Evolutionary conservation across 2,329 filamentous ascomycete genomes (phyloP).

Genomic region (Cercospora citrullina): DNA sequence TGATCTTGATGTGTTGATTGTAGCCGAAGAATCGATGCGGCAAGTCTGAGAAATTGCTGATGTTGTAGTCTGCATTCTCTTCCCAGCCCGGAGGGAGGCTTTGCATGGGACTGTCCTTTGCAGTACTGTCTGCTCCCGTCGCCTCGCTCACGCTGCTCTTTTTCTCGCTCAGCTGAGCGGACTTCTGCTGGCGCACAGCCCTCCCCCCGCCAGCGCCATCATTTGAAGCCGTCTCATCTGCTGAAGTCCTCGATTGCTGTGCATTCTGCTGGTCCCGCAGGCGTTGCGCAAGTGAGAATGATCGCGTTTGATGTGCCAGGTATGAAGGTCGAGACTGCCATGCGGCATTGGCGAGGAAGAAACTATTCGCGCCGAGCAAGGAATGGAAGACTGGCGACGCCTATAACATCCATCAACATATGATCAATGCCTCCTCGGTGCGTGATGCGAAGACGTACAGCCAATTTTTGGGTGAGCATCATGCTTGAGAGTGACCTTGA

Average conservation of each 20-base stretch:
- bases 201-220: neutral
- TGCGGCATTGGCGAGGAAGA: slow-evolving; percentile 37
- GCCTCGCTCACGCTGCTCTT: slow-evolving; percentile 19
- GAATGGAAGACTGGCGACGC: slow-evolving; percentile 35
- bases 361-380: slow-evolving; percentile 38
- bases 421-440: neutral
- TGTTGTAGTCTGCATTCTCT: slow-evolving; percentile 68
- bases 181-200: slow-evolving; percentile 15
- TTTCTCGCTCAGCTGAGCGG: slow-evolving; percentile 14
- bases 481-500: slow-evolving; percentile 20
- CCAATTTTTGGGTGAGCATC: slow-evolving; percentile 31
- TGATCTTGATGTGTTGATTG: slow-evolving; percentile 95
- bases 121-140: slow-evolving; percentile 22
- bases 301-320: slow-evolving; percentile 25
- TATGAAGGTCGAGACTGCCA: slow-evolving; percentile 36
- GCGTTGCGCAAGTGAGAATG: slow-evolving; percentile 25
- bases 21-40: slow-evolving; percentile 81
- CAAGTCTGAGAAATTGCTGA: slow-evolving; percentile 72
- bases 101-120: slow-evolving; percentile 32
- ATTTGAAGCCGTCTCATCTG: slow-evolving; percentile 12
- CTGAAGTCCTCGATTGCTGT: slow-evolving; percentile 13
- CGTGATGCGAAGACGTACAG: slow-evolving; percentile 27
- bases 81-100: slow-evolving; percentile 66
- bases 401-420: slow-evolving; percentile 25
- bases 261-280: slow-evolving; percentile 22